Conservation (phyloP, 164 flowering plant species). For the Tetracentron sinense region DNA sequence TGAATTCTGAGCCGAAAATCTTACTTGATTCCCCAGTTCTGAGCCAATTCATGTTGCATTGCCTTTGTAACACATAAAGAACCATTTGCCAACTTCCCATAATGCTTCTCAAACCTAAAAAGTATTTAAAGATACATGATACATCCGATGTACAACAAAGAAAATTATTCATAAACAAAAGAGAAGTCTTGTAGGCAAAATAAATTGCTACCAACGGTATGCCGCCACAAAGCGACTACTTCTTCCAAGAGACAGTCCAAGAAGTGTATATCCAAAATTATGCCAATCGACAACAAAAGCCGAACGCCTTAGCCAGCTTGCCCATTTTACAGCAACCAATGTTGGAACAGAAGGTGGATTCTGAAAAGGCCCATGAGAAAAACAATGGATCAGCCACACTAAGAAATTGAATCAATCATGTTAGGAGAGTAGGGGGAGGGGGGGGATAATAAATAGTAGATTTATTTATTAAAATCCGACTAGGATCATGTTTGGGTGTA, state of each 20-base stretch:
- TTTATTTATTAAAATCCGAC: no score
- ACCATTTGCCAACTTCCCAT: conserved; percentile 81
- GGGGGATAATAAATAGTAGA: no score
- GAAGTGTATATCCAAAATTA: conserved; percentile 89
- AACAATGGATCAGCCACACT: conserved; percentile 3
- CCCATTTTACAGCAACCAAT: conserved; percentile 83
- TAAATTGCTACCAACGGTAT: conserved; percentile 60
- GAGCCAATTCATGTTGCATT: conserved; percentile 95
- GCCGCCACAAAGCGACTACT: conserved; percentile 62
- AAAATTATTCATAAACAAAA: background rate
- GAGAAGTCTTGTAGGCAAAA: background rate
- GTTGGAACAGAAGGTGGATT: conserved; percentile 99
- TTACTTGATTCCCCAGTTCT: conserved; percentile 93
- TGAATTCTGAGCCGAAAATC: conserved; percentile 19
- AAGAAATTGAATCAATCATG: background rate
- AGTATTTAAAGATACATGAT: conserved; percentile 1
- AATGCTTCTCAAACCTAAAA: conserved; percentile 75
- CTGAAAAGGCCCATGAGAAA: conserved; percentile 33
- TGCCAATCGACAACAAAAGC: conserved; percentile 87
- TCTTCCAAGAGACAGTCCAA: conserved; percentile 80
- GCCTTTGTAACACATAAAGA: conserved; percentile 89
- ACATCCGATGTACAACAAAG: background rate
- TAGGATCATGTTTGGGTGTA: no score
- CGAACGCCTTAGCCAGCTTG: conserved; percentile 67
- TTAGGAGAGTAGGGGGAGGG: no score